Evolutionary conservation across 768 basidiomycete species (phyloP), one percentile per base, ranked within the genome.

Genomic region (Pulveroboletus sp.): DNA sequence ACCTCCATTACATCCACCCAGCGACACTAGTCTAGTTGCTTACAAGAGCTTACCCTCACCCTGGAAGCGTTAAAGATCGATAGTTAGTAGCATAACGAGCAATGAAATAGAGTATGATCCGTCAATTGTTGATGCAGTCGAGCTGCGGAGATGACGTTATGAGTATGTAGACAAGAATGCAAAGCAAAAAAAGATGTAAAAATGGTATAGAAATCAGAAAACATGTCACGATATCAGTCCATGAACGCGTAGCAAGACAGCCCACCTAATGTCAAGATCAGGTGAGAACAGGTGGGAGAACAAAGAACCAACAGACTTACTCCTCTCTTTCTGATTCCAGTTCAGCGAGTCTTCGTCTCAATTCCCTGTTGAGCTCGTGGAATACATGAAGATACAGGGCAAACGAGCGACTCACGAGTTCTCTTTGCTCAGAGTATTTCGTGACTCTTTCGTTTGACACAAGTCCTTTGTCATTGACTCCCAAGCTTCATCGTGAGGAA

Each of bases 401-500:
- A 30, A 39, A 39, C 4, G 24, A 39, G 33, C 35, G 52, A 78
- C 86, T 57, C 64, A 91, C 88, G 82, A 79, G 61, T 94, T 95
- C 71, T 93, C 89, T 60, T 81, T 79, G 39, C 78, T 73, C 31
- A 89, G 66, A n/a, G 72, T 69, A 60, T 94, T 94, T 51, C 87
- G 77, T 14, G 76, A 68, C 60, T 87, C 83, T 68, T 93, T 95
- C 14, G 89, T 83, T 52, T 77, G 66, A 55, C 80, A 75, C 45
- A 94, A 71, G 63, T 94, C 90, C 38, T 72, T 71, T 26, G 81
- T 77, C 76, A 95, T 77, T 1, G 85, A 85, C n/a, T 71, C 64
- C 82, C 87, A 93, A 2, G 91, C 90, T 59, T 93, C 89, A 42
- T 85, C 81, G 18, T 83, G 82, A 10, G 93, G 90, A 43, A 94